Evolutionary conservation across 2,329 filamentous ascomycete species (phyloP).

Genomic region (Daldinia eschscholtzii): DNA sequence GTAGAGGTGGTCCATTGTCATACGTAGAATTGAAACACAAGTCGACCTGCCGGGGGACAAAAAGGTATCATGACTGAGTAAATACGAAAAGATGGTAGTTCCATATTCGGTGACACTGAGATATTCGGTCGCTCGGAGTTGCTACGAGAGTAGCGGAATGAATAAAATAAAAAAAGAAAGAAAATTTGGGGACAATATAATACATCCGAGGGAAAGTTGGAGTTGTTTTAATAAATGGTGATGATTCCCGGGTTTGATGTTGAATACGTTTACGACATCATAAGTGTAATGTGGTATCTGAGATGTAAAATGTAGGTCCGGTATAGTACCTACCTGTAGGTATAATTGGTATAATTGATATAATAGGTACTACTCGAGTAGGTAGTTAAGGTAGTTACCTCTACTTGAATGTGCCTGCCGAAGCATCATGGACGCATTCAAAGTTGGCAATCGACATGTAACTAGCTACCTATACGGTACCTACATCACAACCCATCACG

Average conservation of each 20-base stretch:
- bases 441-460: constrained; percentile 11
- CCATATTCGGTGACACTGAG: constrained; percentile 4
- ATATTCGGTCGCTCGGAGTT: constrained; percentile 20
- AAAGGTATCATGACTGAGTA: constrained; percentile 22
- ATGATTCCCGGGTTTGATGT: constrained; percentile 26
- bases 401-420: background rate
- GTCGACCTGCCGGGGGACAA: constrained; percentile 11
- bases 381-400: no score
- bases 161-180: constrained; percentile 10
- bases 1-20: constrained; percentile 22
- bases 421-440: background rate
- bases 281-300: background rate
- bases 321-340: no score
- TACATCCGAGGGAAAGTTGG: constrained; percentile 16
- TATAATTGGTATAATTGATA: background rate
- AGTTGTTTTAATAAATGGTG: constrained; percentile 29
- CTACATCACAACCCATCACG: background rate
- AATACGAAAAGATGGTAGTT: constrained; percentile 5
- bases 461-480: background rate
- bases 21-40: constrained; percentile 29
- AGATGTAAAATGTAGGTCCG: no score
- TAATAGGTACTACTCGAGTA: background rate
- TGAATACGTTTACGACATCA: constrained; percentile 16
- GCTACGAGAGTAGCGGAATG: constrained; percentile 19
- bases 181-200: constrained; percentile 13